Conservation (phyloP, 2,329 filamentous ascomycete species). For the Didymella exigua region DNA sequence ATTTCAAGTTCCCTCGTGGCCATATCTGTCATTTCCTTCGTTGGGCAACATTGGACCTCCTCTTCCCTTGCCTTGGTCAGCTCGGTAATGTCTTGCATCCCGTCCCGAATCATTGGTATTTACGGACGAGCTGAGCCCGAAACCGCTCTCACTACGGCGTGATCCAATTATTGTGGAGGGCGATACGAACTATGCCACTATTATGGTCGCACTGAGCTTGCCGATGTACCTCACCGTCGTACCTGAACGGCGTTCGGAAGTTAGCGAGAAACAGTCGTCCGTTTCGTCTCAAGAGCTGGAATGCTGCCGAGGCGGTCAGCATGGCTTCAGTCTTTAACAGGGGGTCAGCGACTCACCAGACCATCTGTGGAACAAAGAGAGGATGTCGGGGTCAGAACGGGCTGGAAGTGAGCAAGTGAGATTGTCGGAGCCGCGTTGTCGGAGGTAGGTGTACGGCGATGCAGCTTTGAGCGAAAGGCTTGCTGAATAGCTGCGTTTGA, state of each 20-base stretch:
- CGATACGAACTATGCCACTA: not conserved
- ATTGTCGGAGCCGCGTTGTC: not conserved
- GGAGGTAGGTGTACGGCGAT: not conserved
- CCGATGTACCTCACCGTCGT: constrained; percentile 15
- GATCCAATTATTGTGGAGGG: not conserved
- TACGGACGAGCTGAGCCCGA: not conserved
- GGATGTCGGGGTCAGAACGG: not conserved
- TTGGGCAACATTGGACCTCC: constrained; percentile 11
- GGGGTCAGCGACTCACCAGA: not conserved
- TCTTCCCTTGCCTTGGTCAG: constrained; percentile 8
- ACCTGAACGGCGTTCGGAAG: constrained; percentile 11
- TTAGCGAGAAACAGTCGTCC: constrained; percentile 13
- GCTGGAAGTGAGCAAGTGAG: not conserved
- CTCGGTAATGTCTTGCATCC: constrained; percentile 5
- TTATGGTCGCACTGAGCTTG: constrained; percentile 11
- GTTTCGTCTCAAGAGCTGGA: constrained; percentile 12
- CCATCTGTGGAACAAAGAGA: not conserved
- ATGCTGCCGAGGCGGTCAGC: constrained; percentile 16
- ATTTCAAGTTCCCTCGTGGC: constrained; percentile 13
- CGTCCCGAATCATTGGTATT: not conserved
- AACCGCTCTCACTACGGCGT: not conserved
- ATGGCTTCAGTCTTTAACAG: constrained; percentile 4
- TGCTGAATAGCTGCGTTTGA: not conserved
- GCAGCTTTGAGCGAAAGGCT: not conserved
- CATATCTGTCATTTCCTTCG: constrained; percentile 18